These are phyloP conservation scores for Arctium minus DNA, from an alignment of 129 eudicot genomes.

Conservation along the genomic window DNA sequence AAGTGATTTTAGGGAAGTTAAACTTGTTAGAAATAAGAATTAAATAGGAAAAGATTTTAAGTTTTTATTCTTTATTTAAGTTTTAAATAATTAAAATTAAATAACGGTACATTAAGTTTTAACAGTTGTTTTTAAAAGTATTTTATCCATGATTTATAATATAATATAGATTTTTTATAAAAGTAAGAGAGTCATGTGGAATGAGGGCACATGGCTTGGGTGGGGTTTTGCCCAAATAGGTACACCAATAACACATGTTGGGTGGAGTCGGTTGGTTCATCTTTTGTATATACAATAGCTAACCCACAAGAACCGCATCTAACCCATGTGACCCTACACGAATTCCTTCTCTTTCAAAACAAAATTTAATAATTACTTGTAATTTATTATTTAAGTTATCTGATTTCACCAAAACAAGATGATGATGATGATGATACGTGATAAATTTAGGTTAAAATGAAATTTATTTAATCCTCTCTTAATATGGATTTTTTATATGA, in stretches of 20 bases:
- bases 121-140: no score
- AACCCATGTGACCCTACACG: slow-evolving; percentile 24
- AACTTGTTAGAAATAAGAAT: no score
- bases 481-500: not conserved
- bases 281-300: slow-evolving; percentile 18
- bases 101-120: no score
- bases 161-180: not conserved
- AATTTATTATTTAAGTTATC: no score
- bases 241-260: slow-evolving; percentile 36
- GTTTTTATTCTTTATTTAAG: no score
- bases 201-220: slow-evolving; percentile 35
- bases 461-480: not conserved
- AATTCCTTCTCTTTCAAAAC: not conserved
- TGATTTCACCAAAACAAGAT: no score
- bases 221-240: slow-evolving; percentile 31
- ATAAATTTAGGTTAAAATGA: not conserved
- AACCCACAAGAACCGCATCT: slow-evolving; percentile 16
- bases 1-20: no score
- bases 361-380: not conserved
- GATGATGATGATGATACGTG: not conserved
- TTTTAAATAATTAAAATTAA: no score
- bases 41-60: no score
- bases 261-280: slow-evolving; percentile 27
- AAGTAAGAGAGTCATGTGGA: not conserved
- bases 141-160: no score